Percentiles rank a stretch among this genome's conserved stretches.
Conservation (phyloP, 78 protist genomes). For the Cavenderia fasciculata region DNA sequence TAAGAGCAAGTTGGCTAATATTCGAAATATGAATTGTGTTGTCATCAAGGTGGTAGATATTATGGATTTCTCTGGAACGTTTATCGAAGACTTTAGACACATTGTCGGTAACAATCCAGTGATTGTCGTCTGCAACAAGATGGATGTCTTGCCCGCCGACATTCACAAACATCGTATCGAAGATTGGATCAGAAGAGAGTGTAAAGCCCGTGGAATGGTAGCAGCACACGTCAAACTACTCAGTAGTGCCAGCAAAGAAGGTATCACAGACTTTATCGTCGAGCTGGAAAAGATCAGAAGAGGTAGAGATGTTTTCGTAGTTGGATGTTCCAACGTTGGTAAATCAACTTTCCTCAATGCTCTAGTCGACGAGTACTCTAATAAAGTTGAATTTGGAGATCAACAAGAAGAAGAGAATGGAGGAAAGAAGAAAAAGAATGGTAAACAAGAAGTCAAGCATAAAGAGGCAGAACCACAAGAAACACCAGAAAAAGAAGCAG, state of each 20-base stretch:
- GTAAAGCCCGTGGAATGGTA: conserved; percentile 5
- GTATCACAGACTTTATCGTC: conserved; percentile 29
- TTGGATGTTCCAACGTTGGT: conserved; percentile 76
- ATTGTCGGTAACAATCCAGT: conserved; percentile 73
- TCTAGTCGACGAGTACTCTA: conserved; percentile 12
- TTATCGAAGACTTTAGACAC: conserved; percentile 41
- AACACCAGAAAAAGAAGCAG: background rate
- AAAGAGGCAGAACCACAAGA: background rate
- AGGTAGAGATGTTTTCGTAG: conserved; percentile 72
- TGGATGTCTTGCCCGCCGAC: conserved; percentile 69
- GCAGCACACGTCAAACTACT: conserved; percentile 26
- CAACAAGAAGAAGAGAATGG: background rate
- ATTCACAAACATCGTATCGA: conserved; percentile 47
- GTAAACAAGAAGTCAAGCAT: background rate
- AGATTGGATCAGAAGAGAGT: conserved; percentile 31
- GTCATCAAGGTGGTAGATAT: conserved; percentile 66
- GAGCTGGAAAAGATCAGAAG: conserved; percentile 33
- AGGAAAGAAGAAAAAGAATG: background rate
- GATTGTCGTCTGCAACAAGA: conserved; percentile 48
- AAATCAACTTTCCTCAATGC: conserved; percentile 65
- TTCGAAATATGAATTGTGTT: conserved; percentile 52
- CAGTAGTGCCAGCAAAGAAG: conserved; percentile 9
- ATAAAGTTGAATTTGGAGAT: background rate
- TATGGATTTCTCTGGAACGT: conserved; percentile 71
- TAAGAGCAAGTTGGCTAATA: background rate